Base-by-base conservation (phyloP, 2,329 filamentous ascomycete genomes). In the Mollisiaceae sp. region DNA sequence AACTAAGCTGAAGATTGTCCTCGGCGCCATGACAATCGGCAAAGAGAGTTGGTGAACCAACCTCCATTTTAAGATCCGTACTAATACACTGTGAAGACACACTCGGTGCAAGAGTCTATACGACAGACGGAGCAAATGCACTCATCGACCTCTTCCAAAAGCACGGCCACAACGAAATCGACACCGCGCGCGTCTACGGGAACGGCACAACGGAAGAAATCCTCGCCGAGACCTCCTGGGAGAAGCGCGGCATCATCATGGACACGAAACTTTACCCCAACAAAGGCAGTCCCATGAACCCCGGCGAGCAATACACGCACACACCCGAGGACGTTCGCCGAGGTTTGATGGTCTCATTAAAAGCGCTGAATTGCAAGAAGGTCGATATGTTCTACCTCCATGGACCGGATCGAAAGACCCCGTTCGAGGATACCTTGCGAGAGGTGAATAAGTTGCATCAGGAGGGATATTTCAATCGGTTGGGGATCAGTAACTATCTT, bases 181-280 rank as follows among this genome's bases (percentile, higher is more conserved):
- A 92, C 74, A 91, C 89, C 0, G 89, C 90, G 0, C 83, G 89
- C 15, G 75, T 83, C 3, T 92, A 92, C 69, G 81, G 89, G 52
- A 83, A 79, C 36, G 89, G 89, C 58, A 81, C 84, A 59, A 88
- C 91, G 60, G 90, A 92, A 75, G 83, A 81, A 20, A 89, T 84
- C 76, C 88, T 87, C 4, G 80, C 81, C 9, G 62, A 71, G 79
- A 85, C 86, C 0, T 81, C 83, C 36, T 91, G 87, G 86, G 83
- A 87, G 73, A 57, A 67, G 41, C 84, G 87, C 20, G 87, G 87
- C 1, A 77, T 91, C 58, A 83, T 82, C 4, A 76, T 90, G 63
- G 89, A 86, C 12, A 90, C 88, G 0, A 90, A 91, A 59, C 63
- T 69, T n/a, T 74, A 67, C 27, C 74, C 73, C 1, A 62, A 39